These are phyloP conservation scores for Termitomyces sp. DNA, from an alignment of 768 basidiomycete species.

Conservation along the genomic window DNA sequence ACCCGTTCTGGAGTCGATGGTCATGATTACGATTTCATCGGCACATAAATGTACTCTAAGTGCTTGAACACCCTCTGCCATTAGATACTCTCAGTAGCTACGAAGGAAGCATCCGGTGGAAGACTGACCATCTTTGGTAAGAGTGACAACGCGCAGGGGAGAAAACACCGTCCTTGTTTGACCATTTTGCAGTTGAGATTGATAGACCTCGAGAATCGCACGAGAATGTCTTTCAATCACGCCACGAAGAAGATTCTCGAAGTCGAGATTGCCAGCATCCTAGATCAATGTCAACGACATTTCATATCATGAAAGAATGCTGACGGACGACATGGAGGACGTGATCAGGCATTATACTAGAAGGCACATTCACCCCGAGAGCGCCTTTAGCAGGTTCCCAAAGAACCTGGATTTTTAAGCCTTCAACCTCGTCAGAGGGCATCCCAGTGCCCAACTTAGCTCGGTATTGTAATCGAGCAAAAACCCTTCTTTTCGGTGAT, in stretches of 20 bases:
- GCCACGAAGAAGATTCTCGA: constrained; percentile 59
- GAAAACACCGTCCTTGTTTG: constrained; percentile 54
- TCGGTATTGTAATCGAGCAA: constrained; percentile 58
- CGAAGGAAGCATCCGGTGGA: background rate
- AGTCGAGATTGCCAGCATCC: constrained; percentile 69
- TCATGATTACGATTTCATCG: constrained; percentile 70
- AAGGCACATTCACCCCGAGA: constrained; percentile 51
- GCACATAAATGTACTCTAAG: constrained; percentile 69
- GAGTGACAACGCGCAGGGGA: constrained; percentile 48
- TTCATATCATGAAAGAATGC: background rate
- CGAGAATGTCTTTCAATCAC: constrained; percentile 64
- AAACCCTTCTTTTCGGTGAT: constrained; percentile 44
- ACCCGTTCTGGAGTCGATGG: constrained; percentile 77
- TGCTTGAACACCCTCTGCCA: constrained; percentile 46
- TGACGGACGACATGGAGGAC: constrained; percentile 53
- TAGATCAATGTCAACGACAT: constrained; percentile 10
- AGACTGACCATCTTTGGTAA: constrained; percentile 51
- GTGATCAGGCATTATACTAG: constrained; percentile 33
- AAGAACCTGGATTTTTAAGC: constrained; percentile 56
- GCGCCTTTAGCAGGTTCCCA: constrained; percentile 76
- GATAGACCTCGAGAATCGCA: constrained; percentile 53
- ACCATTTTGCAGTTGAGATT: constrained; percentile 46
- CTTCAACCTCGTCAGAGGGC: constrained; percentile 75
- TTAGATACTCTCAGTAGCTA: background rate
- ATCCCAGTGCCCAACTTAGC: constrained; percentile 49